Evolutionary conservation across 192 early-diverging fungal genomes (phyloP).

Genomic region (Entophlyctis helioformis): DNA sequence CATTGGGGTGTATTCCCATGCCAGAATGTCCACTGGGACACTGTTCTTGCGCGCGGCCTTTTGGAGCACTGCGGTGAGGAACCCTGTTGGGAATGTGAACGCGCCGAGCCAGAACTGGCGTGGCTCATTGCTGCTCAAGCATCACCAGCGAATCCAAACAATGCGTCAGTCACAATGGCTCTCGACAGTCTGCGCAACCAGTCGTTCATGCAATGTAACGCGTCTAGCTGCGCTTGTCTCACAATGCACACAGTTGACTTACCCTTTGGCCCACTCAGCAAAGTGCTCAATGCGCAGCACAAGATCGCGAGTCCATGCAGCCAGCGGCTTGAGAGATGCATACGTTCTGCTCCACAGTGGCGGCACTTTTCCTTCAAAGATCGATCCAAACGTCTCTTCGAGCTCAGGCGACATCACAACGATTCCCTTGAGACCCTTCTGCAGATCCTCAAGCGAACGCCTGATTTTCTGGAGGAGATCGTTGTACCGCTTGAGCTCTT

Average conservation of each 20-base stretch:
- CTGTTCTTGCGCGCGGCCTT: constrained; percentile 44
- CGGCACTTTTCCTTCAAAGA: constrained; percentile 43
- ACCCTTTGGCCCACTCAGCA: constrained; percentile 53
- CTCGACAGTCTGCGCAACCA: too few relatives aligned
- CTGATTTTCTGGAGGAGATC: constrained; percentile 28
- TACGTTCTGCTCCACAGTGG: constrained; percentile 45
- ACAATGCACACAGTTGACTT: constrained; percentile 1
- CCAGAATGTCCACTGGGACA: constrained; percentile 37
- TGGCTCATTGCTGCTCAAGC: constrained; percentile 33
- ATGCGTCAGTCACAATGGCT: too few relatives aligned
- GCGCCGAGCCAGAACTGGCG: constrained; percentile 43
- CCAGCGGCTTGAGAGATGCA: constrained; percentile 37
- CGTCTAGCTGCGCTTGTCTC: too few relatives aligned
- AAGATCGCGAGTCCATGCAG: constrained; percentile 42
- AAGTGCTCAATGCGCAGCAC: constrained; percentile 40
- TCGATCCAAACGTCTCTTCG: constrained; percentile 39
- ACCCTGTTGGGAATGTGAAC: constrained; percentile 47
- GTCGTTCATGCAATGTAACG: too few relatives aligned
- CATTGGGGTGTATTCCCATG: constrained; percentile 49
- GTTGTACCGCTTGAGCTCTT: constrained; percentile 47
- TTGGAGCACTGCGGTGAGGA: constrained; percentile 48
- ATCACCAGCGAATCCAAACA: too few relatives aligned
- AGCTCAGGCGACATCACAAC: constrained; percentile 50
- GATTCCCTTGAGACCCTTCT: constrained; percentile 51
- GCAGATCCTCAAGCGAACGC: constrained; percentile 32